These are phyloP conservation scores for Paramyrothecium sp. DNA, from an alignment of 2,329 filamentous ascomycete species.

Conservation along the genomic window DNA sequence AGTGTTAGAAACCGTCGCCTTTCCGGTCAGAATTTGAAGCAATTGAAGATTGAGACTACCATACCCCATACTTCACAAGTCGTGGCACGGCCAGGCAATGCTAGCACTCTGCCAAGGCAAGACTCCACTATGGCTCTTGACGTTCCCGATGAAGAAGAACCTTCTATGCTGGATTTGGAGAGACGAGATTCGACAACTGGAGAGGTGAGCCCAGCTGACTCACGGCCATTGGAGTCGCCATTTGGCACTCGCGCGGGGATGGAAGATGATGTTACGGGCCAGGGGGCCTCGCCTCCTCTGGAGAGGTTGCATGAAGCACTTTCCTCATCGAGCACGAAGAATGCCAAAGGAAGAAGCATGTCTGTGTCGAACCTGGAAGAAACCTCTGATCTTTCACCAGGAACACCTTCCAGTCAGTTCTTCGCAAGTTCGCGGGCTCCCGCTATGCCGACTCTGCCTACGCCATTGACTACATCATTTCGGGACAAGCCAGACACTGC, in stretches of 20 bases:
- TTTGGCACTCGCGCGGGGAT: constrained; percentile 31
- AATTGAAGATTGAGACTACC: constrained; percentile 83
- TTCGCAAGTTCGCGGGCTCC: constrained; percentile 55
- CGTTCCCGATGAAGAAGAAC: constrained; percentile 7
- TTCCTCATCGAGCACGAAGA: constrained; percentile 68
- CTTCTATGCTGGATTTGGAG: constrained; percentile 5
- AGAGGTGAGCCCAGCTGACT: constrained; percentile 24
- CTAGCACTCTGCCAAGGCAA: constrained; percentile 10
- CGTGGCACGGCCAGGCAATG: background rate
- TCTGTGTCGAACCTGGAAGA: constrained; percentile 63
- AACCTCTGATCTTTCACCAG: constrained; percentile 65
- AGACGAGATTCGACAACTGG: constrained; percentile 22
- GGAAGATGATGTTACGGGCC: constrained; percentile 35
- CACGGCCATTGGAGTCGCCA: constrained; percentile 23
- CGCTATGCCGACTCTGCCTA: constrained; percentile 61
- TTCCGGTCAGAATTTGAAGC: constrained; percentile 76
- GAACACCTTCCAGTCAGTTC: constrained; percentile 70
- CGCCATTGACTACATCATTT: constrained; percentile 64
- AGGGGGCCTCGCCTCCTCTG: constrained; percentile 53
- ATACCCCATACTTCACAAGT: constrained; percentile 16
- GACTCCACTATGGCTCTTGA: constrained; percentile 7
- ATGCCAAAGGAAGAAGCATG: constrained; percentile 72
- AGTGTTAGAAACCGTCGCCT: constrained; percentile 74
- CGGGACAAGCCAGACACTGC: constrained; percentile 55
- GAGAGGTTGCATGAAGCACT: constrained; percentile 61